Evolutionary conservation across 108 stramenopile species (phyloP).

Genomic region (Cyclotella cryptica): DNA sequence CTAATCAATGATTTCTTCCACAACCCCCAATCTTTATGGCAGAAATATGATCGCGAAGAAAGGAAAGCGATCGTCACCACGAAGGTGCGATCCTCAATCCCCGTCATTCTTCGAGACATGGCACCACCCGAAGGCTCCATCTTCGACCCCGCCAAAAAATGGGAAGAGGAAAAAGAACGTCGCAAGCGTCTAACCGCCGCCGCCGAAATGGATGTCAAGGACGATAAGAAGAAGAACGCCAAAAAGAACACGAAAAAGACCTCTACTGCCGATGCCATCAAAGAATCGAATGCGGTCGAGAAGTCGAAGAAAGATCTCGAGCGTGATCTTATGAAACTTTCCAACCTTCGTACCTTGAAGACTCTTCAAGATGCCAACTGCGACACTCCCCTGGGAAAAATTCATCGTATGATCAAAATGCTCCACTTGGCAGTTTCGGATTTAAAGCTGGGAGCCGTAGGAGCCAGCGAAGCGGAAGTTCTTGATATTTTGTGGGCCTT

Average conservation of each 20-base stretch:
- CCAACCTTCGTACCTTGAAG: conserved; percentile 88
- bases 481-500: conserved; percentile 96
- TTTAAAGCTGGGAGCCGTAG: conserved; percentile 73
- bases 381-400: conserved; percentile 90
- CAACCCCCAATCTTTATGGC: not conserved
- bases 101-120: conserved; percentile 93
- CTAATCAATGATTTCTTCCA: not conserved
- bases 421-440: conserved; percentile 84
- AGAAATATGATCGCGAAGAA: conserved; percentile 83
- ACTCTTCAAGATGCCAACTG: conserved; percentile 89
- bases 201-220: conserved; percentile 36
- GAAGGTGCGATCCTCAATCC: conserved; percentile 88
- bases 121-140: conserved; percentile 90
- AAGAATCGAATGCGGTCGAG: conserved; percentile 89
- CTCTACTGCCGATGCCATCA: conserved; percentile 89
- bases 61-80: conserved; percentile 66
- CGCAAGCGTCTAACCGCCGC: conserved; percentile 55
- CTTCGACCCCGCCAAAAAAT: conserved; percentile 85
- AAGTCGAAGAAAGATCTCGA: conserved; percentile 86
- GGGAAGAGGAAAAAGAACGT: conserved; percentile 89
- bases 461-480: conserved; percentile 86
- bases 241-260: conserved; percentile 74
- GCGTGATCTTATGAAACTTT: conserved; percentile 91
- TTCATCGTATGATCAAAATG: conserved; percentile 97
- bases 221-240: conserved; percentile 62